These are phyloP conservation scores for Durio zibethinus DNA, from an alignment of 345 rosid genomes.

Conservation along the genomic window DNA sequence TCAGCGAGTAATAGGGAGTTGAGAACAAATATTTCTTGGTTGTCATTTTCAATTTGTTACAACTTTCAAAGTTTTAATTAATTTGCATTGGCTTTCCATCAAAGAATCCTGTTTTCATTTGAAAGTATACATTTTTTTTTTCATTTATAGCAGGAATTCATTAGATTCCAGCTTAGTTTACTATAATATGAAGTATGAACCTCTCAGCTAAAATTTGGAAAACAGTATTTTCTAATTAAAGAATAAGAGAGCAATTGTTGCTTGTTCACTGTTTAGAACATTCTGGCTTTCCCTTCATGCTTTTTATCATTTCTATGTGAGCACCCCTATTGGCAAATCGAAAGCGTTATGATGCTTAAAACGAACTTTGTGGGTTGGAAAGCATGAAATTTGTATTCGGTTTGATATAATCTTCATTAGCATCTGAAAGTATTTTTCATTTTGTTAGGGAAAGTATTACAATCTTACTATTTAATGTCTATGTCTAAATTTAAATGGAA, in stretches of 20 bases:
- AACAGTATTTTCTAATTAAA: neutral
- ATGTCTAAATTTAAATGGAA: neutral
- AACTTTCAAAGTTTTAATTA: neutral
- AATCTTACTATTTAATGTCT: neutral
- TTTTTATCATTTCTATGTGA: neutral
- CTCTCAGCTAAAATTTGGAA: neutral
- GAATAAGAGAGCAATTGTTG: neutral
- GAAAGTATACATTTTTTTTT: neutral
- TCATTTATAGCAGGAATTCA: neutral
- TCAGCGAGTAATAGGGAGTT: neutral
- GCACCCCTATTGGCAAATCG: neutral
- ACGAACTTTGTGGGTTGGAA: neutral
- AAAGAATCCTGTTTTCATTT: neutral
- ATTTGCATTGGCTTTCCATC: neutral
- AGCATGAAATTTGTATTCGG: neutral
- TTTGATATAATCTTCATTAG: neutral
- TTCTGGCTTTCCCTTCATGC: neutral
- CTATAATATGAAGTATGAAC: neutral
- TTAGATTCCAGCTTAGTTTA: neutral
- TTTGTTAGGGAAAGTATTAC: neutral
- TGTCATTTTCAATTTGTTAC: neutral
- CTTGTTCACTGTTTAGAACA: neutral
- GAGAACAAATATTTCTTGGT: neutral
- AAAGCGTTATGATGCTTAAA: neutral
- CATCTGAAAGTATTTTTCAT: neutral